Base-by-base conservation (phyloP, 1,139 yeast genomes). In the Yamadazyma jaroonii region DNA sequence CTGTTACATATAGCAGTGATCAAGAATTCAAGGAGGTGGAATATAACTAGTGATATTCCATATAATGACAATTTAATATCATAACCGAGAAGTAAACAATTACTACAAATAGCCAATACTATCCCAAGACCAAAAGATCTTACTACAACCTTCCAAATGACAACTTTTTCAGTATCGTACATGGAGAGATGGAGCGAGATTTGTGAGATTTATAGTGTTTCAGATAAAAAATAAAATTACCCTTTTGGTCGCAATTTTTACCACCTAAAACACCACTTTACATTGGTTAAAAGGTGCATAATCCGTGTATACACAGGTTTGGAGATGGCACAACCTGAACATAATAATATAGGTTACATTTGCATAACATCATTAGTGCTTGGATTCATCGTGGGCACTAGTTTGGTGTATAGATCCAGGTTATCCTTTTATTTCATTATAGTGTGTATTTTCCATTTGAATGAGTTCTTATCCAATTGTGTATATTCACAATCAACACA, bases 1-100 rank as follows among this genome's bases (percentile, higher is more conserved):
- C 80, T 72, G 54, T 90, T 90, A 62, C 71, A 88, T 33, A 67
- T 59, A 1, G 95, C 88, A 0, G 98, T 92, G 36, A 79, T 74
- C 51, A 75, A 74, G 57, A 83, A 92, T 60, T 92, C 98, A 24
- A 88, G 57, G 50, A 85, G 74, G 57, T 92, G 97, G 63, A 92
- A 92, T 0, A 72, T 17, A 2, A 82, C 60, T 14, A 86, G 58
- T 4, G 74, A 61, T 14, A 72, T 55, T 14, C 84, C 46, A 56
- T 84, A 89, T 2, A 77, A 14, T 35, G 48, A 43, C 21, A 54
- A 31, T 29, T 38, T 39, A 4, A 28, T 21, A 23, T 24, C 12
- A 14, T 13, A 11, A 10, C 22, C 28, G 3, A 10, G 34, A 8
- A 29, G 8, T 5, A 36, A 29, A 22, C 12, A 38, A 7, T 44